Conservation (phyloP, 441 rosid species). For the Populus hybrid region DNA sequence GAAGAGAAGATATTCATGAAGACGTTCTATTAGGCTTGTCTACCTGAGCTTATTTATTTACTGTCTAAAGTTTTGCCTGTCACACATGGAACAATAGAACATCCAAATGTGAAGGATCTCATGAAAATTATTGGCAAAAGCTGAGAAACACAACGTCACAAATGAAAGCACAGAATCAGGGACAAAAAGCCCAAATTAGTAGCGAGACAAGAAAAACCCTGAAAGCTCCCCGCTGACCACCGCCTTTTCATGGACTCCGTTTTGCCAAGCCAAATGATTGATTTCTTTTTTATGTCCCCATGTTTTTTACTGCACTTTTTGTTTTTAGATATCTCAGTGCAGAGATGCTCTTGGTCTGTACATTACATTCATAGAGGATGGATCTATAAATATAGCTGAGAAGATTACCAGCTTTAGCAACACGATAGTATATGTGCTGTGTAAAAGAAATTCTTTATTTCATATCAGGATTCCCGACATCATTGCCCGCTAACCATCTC, state of each 20-base stretch:
- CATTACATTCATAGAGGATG: not conserved
- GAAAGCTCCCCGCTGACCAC: not conserved
- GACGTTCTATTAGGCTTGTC: not conserved
- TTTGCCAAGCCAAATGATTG: not conserved
- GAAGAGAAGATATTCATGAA: not conserved
- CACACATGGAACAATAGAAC: not conserved
- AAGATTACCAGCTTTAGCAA: not conserved
- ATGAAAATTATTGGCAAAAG: not conserved
- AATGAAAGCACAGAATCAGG: not conserved
- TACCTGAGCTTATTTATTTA: not conserved
- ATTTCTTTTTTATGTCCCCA: not conserved
- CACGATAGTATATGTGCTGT: not conserved
- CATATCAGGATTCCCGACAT: not conserved
- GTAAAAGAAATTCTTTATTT: conserved; percentile 4
- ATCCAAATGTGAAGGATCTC: not conserved
- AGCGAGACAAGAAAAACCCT: not conserved
- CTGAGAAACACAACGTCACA: not conserved
- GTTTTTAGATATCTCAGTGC: not conserved
- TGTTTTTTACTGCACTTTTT: not conserved
- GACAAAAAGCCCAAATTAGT: not conserved
- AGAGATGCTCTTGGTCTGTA: not conserved
- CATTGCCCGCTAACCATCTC: not conserved
- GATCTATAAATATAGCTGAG: not conserved
- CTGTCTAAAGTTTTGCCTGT: not conserved
- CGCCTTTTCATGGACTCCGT: not conserved